These are phyloP conservation scores for Amesomyces nigricolor DNA, from an alignment of 2,329 filamentous ascomycete species.

Conservation along the genomic window DNA sequence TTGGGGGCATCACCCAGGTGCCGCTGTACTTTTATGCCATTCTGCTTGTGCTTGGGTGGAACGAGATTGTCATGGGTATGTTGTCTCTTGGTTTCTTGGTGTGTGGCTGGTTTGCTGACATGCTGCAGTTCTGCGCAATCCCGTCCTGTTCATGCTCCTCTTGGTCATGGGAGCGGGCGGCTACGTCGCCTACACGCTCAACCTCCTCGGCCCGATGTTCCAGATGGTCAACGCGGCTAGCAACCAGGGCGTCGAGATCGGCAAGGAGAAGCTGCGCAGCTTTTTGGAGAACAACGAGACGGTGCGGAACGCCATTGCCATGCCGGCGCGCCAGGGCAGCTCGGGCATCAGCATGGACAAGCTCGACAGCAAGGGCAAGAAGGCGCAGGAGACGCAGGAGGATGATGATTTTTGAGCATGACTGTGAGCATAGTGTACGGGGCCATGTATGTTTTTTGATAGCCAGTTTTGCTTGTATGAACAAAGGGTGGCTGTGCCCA, in stretches of 20 bases:
- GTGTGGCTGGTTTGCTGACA: constrained; percentile 14
- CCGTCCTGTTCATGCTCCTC: constrained; percentile 84
- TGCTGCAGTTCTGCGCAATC: constrained; percentile 77
- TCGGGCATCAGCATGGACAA: constrained; percentile 54
- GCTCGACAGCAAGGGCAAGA: constrained; percentile 56
- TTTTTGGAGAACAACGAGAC: constrained; percentile 86
- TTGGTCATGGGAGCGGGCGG: constrained; percentile 69
- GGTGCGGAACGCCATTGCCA: constrained; percentile 74
- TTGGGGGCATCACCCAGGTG: constrained; percentile 89
- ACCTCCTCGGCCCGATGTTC: constrained; percentile 91
- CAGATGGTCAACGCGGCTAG: constrained; percentile 91
- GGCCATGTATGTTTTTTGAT: constrained; percentile 2
- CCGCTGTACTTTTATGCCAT: constrained; percentile 92
- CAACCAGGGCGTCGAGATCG: constrained; percentile 80
- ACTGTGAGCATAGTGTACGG: constrained; percentile 2
- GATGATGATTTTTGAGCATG: constrained; percentile 53
- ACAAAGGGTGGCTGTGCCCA: not conserved
- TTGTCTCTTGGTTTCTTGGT: constrained; percentile 35
- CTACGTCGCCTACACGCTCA: constrained; percentile 89
- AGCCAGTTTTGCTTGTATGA: constrained; percentile 1
- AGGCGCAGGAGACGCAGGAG: constrained; percentile 34
- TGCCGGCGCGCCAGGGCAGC: constrained; percentile 49
- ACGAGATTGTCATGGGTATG: constrained; percentile 91
- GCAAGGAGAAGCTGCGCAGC: constrained; percentile 83
- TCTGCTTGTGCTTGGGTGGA: constrained; percentile 91